A percentile compares a stretch with the other conserved stretches of the same genome.
Conservation (phyloP, 1,139 yeast species). For the Suhomyces anneliseae region DNA sequence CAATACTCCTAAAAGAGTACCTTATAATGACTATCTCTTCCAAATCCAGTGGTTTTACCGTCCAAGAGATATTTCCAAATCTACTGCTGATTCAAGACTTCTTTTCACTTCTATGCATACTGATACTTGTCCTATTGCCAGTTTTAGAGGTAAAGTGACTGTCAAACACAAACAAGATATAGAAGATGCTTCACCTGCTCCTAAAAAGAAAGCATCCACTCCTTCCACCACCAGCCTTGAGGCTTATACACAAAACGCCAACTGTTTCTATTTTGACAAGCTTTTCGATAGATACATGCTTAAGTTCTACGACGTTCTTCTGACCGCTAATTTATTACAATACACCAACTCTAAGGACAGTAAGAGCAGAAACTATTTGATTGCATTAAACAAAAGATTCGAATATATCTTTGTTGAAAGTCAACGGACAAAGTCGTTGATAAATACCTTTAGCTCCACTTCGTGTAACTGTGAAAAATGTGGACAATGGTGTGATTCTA, state of each 20-base stretch:
- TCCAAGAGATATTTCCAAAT: conserved; percentile 77
- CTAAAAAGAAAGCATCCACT: conserved; percentile 14
- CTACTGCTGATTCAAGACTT: conserved; percentile 68
- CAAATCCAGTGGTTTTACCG: conserved; percentile 92
- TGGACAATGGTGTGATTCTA: conserved; percentile 74
- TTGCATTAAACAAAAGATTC: conserved; percentile 66
- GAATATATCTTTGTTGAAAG: conserved; percentile 75
- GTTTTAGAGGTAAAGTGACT: conserved; percentile 73
- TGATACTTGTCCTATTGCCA: conserved; percentile 74
- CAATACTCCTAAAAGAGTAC: conserved; percentile 14
- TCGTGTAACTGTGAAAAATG: conserved; percentile 67
- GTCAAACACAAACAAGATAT: conserved; percentile 72
- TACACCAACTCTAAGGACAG: conserved; percentile 55
- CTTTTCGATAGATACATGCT: conserved; percentile 86
- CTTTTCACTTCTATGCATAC: conserved; percentile 85
- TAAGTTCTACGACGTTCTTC: conserved; percentile 71
- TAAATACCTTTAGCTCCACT: conserved; percentile 58
- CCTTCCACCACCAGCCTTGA: conserved; percentile 36
- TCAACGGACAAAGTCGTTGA: conserved; percentile 64
- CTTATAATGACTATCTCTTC: conserved; percentile 54
- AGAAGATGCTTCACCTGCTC: conserved; percentile 32
- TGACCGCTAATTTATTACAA: conserved; percentile 44
- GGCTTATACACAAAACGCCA: conserved; percentile 56
- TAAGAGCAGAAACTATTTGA: conserved; percentile 56
- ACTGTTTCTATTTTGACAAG: conserved; percentile 81